Evolutionary conservation across 441 rosid genomes (phyloP), one percentile per base, ranked within the genome.

Genomic region (Erodium trifolium): DNA sequence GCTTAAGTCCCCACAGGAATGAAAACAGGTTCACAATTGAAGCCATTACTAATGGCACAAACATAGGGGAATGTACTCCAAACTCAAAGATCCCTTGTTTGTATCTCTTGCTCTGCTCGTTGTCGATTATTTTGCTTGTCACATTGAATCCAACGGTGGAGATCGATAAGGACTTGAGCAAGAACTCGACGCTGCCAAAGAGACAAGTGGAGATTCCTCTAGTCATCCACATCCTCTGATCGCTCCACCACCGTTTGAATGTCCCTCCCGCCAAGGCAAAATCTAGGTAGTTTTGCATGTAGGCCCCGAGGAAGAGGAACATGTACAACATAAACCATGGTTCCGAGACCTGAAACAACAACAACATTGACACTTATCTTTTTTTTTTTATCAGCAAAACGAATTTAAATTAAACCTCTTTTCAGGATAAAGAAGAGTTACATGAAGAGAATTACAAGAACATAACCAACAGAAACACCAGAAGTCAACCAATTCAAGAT

Each of bases 161-260:
- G 13, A 88, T 70, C 16, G 87, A 85, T 0, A 84, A 57, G 70
- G 68, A 69, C 71, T 79, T 83, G 66, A 81, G 81, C 3, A 71
- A 23, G 78, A 71, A 85, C 79, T 87, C 91, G 5, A 78, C 2
- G 17, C 64, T 13, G 3, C 84, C 88, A 14, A 82, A 85, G 9
- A 77, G 18, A 68, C 8, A 71, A 68, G 86, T 72, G 7, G 96
- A 64, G 1, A 80, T 10, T 14, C 92, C 94, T 49, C 78, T 83
- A 13, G 87, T 70, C 49, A 72, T 41, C 85, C 88, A 92, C 57
- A 88, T 81, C 63, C 94, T 79, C 72, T 87, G 94, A 69, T 85
- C 88, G 66, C 80, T 89, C 91, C 91, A 85, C 97, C 97, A 92
- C 55, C 67, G 79, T 7, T 67, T 65, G 70, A 77, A 27, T 19